A percentile compares a stretch with the other conserved stretches of the same genome.
Evolutionary conservation across 371 early-diverging fungal species (phyloP).

Genomic region (Mortierella sp.): DNA sequence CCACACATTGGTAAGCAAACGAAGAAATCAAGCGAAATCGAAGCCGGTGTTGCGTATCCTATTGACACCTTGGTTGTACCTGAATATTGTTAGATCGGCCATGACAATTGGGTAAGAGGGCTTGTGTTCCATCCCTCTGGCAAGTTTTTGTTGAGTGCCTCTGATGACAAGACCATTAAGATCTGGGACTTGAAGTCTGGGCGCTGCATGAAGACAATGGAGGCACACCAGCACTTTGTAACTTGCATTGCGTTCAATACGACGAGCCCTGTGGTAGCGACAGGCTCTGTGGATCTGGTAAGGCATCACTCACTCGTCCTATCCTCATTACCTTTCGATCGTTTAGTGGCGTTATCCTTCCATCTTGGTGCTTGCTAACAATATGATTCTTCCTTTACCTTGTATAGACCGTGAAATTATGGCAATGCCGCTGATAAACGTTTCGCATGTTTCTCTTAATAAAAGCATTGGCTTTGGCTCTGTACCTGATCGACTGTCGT

Average conservation of each 20-base stretch:
- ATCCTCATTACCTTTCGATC: not conserved
- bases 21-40: no score
- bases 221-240: conserved; percentile 92
- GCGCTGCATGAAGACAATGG: conserved; percentile 80
- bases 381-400: not conserved
- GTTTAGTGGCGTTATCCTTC: not conserved
- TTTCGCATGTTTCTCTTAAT: conserved; percentile 8
- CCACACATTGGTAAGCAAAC: conserved; percentile 69
- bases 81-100: conserved; percentile 71
- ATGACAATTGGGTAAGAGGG: conserved; percentile 96
- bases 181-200: conserved; percentile 92
- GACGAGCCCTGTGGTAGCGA: conserved; percentile 77
- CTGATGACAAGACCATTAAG: conserved; percentile 89
- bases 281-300: conserved; percentile 85
- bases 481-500: not conserved
- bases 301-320: not conserved
- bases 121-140: conserved; percentile 85
- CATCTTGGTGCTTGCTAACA: not conserved
- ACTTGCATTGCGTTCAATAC: conserved; percentile 77
- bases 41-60: not conserved
- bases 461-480: conserved; percentile 11
- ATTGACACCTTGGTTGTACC: not conserved
- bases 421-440: conserved; percentile 48
- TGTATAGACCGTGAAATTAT: conserved; percentile 44
- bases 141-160: conserved; percentile 79